Percentiles rank a stretch among this genome's conserved stretches.
Conservation (phyloP, 257 asterid genomes). For the Cordia subcordata region DNA sequence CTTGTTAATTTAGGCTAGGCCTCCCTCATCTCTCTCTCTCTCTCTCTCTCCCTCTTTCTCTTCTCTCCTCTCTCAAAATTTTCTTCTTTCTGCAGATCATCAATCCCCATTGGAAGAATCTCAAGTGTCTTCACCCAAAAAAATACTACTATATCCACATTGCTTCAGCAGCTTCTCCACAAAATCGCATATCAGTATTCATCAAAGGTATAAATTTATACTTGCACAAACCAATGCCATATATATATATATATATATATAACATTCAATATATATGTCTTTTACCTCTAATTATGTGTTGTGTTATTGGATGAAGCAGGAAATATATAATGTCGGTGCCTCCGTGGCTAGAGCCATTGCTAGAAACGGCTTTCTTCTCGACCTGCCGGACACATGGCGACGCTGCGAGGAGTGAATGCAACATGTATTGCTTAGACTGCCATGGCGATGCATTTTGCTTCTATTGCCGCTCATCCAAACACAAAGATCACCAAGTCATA, state of each 20-base stretch:
- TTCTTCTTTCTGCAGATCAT: neutral
- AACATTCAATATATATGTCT: too few species aligned
- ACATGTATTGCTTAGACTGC: slow-evolving; percentile 88
- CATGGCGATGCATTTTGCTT: slow-evolving; percentile 65
- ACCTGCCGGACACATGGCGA: slow-evolving; percentile 74
- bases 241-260: too few species aligned
- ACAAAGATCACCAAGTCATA: slow-evolving; percentile 86
- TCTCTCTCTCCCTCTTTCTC: slow-evolving; percentile 12
- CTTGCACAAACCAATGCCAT: too few species aligned
- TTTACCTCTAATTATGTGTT: neutral
- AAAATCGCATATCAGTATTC: neutral
- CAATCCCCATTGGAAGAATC: too few species aligned
- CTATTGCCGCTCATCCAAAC: slow-evolving; percentile 80
- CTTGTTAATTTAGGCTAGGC: too few species aligned
- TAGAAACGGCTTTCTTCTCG: slow-evolving; percentile 56
- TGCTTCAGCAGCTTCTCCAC: too few species aligned
- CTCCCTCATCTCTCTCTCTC: slow-evolving; percentile 17
- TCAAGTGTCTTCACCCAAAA: too few species aligned
- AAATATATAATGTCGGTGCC: slow-evolving; percentile 58
- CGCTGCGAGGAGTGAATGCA: slow-evolving; percentile 82
- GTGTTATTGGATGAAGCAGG: slow-evolving; percentile 23
- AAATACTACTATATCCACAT: too few species aligned
- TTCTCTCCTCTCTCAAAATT: neutral
- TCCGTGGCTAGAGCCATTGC: slow-evolving; percentile 76
- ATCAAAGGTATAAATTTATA: too few species aligned